Conservation (phyloP, 106 monocot genomes). For the Cymbidium sinense region DNA sequence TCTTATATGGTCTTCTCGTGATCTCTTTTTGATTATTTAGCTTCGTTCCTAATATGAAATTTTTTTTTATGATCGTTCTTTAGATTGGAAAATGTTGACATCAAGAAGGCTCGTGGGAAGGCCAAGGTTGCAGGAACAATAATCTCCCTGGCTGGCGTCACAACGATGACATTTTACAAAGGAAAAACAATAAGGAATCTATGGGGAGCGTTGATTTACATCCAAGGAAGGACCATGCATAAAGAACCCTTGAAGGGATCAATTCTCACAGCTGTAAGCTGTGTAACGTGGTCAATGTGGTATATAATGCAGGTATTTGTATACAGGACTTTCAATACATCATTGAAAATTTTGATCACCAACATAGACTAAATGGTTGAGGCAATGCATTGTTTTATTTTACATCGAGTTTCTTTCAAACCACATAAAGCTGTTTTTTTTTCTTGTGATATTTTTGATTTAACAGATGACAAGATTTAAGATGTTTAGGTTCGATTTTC, state of each 20-base stretch:
- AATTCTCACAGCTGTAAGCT: slow-evolving; percentile 58
- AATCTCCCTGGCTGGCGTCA: slow-evolving; percentile 74
- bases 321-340: too few relatives aligned
- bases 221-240: slow-evolving; percentile 48
- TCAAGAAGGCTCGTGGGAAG: slow-evolving; percentile 44
- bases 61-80: background rate
- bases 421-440: too few relatives aligned
- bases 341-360: too few relatives aligned
- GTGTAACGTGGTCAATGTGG: slow-evolving; percentile 75
- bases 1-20: too few relatives aligned
- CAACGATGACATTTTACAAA: slow-evolving; percentile 79
- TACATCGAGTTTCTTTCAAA: too few relatives aligned
- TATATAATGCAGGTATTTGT: slow-evolving; percentile 86
- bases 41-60: background rate
- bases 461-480: too few relatives aligned
- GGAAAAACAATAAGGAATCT: slow-evolving; percentile 44
- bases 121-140: slow-evolving; percentile 74
- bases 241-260: slow-evolving; percentile 73
- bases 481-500: too few relatives aligned
- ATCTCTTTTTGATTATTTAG: too few relatives aligned
- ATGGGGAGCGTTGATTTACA: slow-evolving; percentile 41
- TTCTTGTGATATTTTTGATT: too few relatives aligned
- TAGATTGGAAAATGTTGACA: slow-evolving; percentile 63
- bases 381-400: too few relatives aligned
- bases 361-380: too few relatives aligned